A percentile compares a stretch with the other conserved stretches of the same genome.
Conservation (phyloP, 2,329 filamentous ascomycete genomes). For the Capronia epimyces region DNA sequence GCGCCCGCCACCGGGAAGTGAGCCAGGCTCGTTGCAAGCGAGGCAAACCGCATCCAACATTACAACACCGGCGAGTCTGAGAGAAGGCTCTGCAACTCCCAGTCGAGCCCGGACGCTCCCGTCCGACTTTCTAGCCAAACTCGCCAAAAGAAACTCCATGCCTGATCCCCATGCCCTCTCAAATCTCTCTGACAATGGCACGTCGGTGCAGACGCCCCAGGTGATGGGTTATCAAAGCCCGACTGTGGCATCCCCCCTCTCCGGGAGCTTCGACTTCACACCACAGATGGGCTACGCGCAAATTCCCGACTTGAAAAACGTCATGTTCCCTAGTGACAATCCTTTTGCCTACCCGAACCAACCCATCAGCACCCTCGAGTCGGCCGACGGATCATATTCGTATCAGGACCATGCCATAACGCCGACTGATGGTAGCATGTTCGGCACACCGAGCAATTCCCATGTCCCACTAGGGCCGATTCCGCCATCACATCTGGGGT, state of each 20-base stretch:
- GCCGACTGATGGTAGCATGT: constrained; percentile 7
- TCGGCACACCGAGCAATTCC: constrained; percentile 28
- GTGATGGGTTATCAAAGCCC: constrained; percentile 29
- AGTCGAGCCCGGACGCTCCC: constrained; percentile 22
- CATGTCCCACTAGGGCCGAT: constrained; percentile 1
- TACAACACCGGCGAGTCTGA: constrained; percentile 8
- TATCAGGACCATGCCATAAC: constrained; percentile 14
- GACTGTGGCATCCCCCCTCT: constrained; percentile 20
- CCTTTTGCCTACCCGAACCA: constrained; percentile 49
- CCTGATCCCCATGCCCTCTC: constrained; percentile 29
- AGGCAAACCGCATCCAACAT: constrained; percentile 7
- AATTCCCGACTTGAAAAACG: constrained; percentile 45
- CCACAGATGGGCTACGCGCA: constrained; percentile 25
- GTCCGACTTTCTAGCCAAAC: constrained; percentile 24
- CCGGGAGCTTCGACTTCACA: constrained; percentile 28
- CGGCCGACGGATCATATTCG: constrained; percentile 17
- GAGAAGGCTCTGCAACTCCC: constrained; percentile 15
- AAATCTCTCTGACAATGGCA: constrained; percentile 14
- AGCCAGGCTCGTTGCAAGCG: constrained; percentile 8
- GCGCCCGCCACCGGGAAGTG: constrained; percentile 36
- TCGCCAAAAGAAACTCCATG: constrained; percentile 26
- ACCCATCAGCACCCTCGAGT: constrained; percentile 31
- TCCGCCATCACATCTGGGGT: constrained; percentile 2
- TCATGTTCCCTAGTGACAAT: constrained; percentile 48
- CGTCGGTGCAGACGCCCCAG: constrained; percentile 17